Conservation (phyloP, 345 rosid genomes). For the Murraya koenigii region DNA sequence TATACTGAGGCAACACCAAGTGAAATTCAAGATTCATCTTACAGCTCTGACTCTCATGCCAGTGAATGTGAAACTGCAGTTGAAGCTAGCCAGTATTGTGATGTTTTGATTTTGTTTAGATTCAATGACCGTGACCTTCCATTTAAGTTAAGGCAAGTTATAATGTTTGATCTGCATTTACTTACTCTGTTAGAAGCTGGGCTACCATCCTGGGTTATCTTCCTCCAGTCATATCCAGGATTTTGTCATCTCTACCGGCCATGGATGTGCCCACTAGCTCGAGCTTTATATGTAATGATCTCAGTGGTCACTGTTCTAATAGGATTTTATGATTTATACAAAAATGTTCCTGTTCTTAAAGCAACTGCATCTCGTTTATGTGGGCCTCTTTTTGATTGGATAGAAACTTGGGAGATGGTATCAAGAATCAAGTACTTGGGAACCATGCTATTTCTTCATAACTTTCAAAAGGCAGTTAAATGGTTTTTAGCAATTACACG, state of each 20-base stretch:
- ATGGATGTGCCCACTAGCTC: conserved; percentile 97
- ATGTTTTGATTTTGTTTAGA: conserved; percentile 71
- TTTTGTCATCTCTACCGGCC: conserved; percentile 92
- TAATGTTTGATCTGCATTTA: conserved; percentile 73
- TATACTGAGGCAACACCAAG: conserved; percentile 59
- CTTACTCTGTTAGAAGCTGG: conserved; percentile 94
- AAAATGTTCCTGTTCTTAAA: conserved; percentile 96
- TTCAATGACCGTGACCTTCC: conserved; percentile 80
- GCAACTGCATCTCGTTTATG: conserved; percentile 79
- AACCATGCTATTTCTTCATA: conserved; percentile 94
- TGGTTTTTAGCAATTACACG: conserved; percentile 57
- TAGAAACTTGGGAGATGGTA: conserved; percentile 97
- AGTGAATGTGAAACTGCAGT: conserved; percentile 37
- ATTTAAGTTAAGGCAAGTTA: conserved; percentile 65
- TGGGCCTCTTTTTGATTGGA: conserved; percentile 94
- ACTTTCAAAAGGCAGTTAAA: conserved; percentile 77
- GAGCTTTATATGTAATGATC: conserved; percentile 76
- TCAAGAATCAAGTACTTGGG: conserved; percentile 94
- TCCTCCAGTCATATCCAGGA: conserved; percentile 95
- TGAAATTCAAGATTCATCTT: conserved; percentile 30
- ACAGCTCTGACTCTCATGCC: conserved; percentile 23
- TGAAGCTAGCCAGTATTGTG: conserved; percentile 63
- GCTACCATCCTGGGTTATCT: conserved; percentile 97
- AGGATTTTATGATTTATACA: conserved; percentile 93
- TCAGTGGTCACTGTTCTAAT: conserved; percentile 79